Evolutionary conservation across 768 basidiomycete genomes (phyloP), one percentile per base, ranked within the genome.

Genomic region (Rhodotorula taiwanensis): DNA sequence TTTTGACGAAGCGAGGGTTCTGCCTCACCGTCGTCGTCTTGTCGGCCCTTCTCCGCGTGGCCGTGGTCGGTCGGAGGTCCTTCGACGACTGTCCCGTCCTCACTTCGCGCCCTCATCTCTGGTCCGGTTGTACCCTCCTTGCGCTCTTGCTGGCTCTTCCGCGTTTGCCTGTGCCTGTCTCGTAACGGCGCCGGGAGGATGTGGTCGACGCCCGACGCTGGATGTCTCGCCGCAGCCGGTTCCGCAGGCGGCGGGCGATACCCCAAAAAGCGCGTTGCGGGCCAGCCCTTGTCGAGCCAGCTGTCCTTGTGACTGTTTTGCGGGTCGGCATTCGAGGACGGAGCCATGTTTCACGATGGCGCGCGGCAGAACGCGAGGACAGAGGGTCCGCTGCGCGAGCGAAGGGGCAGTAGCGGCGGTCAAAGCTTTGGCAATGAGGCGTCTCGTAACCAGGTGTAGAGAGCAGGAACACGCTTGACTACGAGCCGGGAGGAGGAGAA

Each of bases 201-300:
- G 25, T 57, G 56, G 23, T 57, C 47, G 5, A 11, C 27, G 31
- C 18, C 36, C 2, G 45, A 14, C 18, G 25, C 0, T 18, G 18
- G 2, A 4, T 28, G 8, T 14, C 23, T 7, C 7, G 36, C 27
- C 16, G 45, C 27, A 5, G 20, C 33, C 4, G 16, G 15, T 11
- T 23, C 15, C 9, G 56, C 27, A 2, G 52, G 25, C 1, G 63
- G 63, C 7, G 63, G 63, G 20, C 63, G 57, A 28, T 64, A 64
- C 1, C 63, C 63, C 8, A 64, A 33, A 42, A 64, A 64, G 31
- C 63, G 57, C 16, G 63, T 59, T 9, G 59, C 20, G 23, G 63
- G 63, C 63, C 63, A 64, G 52, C 54, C 52, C 3, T 9, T 1
- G 47, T 64, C 58, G 45, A 64, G 58, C 52, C 58, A 45, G 25